Evolutionary conservation across 2,329 filamentous ascomycete species (phyloP).

Genomic region (Colletotrichum lini): DNA sequence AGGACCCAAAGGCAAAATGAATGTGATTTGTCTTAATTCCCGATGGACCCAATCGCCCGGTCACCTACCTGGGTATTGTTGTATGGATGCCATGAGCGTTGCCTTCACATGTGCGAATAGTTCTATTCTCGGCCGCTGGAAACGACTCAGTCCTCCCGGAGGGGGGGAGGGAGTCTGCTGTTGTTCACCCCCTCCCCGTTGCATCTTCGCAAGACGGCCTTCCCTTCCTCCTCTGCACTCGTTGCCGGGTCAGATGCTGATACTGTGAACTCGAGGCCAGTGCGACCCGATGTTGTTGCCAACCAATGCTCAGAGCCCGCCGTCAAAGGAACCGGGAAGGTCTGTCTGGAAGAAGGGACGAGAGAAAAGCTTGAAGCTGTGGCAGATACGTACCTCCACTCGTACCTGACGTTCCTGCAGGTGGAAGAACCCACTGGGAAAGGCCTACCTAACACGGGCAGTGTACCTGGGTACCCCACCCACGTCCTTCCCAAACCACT

Average conservation of each 20-base stretch:
- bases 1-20: neutral
- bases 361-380: conserved; percentile 23
- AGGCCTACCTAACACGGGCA: neutral
- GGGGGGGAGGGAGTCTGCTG: neutral
- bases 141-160: neutral
- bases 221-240: neutral
- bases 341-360: conserved; percentile 33
- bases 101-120: conserved; percentile 1
- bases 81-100: neutral
- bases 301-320: neutral
- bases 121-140: conserved; percentile 4
- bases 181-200: neutral
- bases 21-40: conserved; percentile 5
- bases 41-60: conserved; percentile 28
- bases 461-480: too few species aligned
- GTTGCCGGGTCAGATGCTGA: conserved; percentile 25
- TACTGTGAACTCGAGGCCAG: neutral
- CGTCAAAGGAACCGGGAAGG: conserved; percentile 13
- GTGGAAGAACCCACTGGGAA: neutral
- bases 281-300: neutral
- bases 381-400: conserved; percentile 20
- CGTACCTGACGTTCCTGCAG: neutral
- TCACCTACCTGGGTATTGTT: neutral
- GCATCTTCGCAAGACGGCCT: neutral
- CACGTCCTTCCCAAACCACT: conserved; percentile 5